These are phyloP conservation scores for Beta vulgaris DNA, from an alignment of 148 eudicot genomes.

Conservation along the genomic window DNA sequence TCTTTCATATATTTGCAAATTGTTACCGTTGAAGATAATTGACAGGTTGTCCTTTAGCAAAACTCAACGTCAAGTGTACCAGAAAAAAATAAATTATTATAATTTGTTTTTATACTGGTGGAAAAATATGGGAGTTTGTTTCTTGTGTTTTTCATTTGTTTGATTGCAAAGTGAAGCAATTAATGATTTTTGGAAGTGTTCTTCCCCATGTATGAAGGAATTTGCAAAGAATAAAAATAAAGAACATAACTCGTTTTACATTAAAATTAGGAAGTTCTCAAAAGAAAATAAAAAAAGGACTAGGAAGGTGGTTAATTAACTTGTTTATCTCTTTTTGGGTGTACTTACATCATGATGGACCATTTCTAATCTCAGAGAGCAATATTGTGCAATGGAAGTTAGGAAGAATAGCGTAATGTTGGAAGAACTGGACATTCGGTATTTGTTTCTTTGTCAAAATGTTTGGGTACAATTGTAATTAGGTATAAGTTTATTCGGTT, in stretches of 20 bases:
- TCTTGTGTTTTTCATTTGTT: neutral
- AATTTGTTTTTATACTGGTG: neutral
- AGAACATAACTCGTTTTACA: neutral
- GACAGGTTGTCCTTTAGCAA: neutral
- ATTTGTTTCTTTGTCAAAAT: neutral
- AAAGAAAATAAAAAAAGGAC: neutral
- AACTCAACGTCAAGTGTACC: conserved; percentile 4
- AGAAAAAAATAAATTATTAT: neutral
- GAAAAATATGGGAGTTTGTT: neutral
- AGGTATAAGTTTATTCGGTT: too few relatives aligned
- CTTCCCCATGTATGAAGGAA: neutral
- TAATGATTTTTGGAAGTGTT: neutral
- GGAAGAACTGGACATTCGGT: neutral
- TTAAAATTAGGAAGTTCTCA: neutral
- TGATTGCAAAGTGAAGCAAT: neutral
- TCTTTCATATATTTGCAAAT: conserved; percentile 2
- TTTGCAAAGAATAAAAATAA: too few relatives aligned
- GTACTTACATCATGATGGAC: neutral
- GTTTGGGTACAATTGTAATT: too few relatives aligned
- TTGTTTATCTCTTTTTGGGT: neutral
- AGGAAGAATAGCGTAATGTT: neutral
- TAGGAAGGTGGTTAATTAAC: neutral
- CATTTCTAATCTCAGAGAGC: neutral
- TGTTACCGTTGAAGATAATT: neutral
- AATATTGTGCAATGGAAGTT: neutral